Evolutionary conservation across 1,284 basidiomycete species (phyloP), one percentile per base, ranked within the genome.

Genomic region (Sporisorium iseilematis-ciliati): DNA sequence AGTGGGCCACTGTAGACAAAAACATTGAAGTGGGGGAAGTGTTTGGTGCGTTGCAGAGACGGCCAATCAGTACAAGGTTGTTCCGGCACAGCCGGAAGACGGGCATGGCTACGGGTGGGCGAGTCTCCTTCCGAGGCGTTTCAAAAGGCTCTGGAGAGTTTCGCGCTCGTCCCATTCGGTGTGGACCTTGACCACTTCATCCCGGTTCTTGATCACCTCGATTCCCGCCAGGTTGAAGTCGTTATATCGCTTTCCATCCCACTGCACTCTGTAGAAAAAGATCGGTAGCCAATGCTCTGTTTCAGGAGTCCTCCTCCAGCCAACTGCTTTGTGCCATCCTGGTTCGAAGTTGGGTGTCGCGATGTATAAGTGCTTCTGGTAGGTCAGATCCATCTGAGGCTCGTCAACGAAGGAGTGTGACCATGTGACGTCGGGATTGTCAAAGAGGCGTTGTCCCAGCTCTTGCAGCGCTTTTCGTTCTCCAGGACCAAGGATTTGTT

Each of bases 371-470:
- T 56, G 40, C 25, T 23, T 42, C 43, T 38, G 45, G 29, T 52
- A 60, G 7, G 16, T 35, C 5, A 66, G 57, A 12, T 66, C 49
- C 20, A 41, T 14, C 25, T 66, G 53, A 14, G 65, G 65, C 33
- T 66, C 65, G 25, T 60, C 57, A 8, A 56, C 57, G 2, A 66
- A 31, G 2, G 48, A 25, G 21, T 66, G 43, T 3, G 57, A 33
- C 65, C 58, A 60, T 1, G 38, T 51, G 2, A 20, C 3, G 14
- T n/a, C 42, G 0, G 48, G 55, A 1, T 40, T 42, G 0, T 12
- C 4, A 0, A 61, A n/a, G n/a, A 60, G 65, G 5, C 42, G 5
- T 16, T 52, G 31, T 3, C 40, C 48, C 65, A 66, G 49, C 14
- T 35, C 14, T 6, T n/a, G 25, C 3, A 56, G 6, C 2, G 53